Conservation (phyloP, 2,329 filamentous ascomycete genomes). For the Apiospora kogelbergensis region DNA sequence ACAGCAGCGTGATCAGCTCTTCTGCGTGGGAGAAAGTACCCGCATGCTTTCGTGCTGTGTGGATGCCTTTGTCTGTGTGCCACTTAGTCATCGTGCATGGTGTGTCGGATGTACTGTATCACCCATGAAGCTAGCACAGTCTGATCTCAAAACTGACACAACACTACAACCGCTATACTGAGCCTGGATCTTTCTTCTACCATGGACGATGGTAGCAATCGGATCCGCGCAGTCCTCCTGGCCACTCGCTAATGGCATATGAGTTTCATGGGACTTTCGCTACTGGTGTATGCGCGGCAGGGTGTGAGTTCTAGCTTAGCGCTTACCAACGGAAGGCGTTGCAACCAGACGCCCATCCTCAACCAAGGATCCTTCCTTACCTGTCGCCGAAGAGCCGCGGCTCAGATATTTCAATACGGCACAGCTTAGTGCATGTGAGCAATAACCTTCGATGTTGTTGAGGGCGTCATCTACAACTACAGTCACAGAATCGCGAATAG, state of each 20-base stretch:
- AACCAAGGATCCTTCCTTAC: not conserved
- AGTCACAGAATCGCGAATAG: not conserved
- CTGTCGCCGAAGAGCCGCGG: not conserved
- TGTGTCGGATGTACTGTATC: not conserved
- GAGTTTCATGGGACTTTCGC: not conserved
- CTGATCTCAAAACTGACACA: not conserved
- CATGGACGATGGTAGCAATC: not conserved
- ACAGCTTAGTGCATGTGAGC: not conserved
- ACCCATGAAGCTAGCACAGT: not conserved
- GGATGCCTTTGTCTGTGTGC: not conserved
- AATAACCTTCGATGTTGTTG: not conserved
- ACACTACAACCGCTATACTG: not conserved
- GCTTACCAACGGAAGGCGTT: not conserved
- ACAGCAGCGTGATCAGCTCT: not conserved
- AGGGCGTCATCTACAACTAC: too few relatives aligned
- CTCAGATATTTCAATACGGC: not conserved
- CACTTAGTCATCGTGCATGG: constrained; percentile 3
- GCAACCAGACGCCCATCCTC: not conserved
- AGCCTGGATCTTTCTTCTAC: not conserved
- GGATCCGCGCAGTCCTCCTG: not conserved
- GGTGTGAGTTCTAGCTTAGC: not conserved
- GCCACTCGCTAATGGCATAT: not conserved
- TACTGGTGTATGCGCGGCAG: not conserved
- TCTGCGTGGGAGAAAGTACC: not conserved
- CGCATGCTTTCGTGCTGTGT: not conserved